Conservation (phyloP, 176 grass and related monocot species). For the Cymbopogon citratus region DNA sequence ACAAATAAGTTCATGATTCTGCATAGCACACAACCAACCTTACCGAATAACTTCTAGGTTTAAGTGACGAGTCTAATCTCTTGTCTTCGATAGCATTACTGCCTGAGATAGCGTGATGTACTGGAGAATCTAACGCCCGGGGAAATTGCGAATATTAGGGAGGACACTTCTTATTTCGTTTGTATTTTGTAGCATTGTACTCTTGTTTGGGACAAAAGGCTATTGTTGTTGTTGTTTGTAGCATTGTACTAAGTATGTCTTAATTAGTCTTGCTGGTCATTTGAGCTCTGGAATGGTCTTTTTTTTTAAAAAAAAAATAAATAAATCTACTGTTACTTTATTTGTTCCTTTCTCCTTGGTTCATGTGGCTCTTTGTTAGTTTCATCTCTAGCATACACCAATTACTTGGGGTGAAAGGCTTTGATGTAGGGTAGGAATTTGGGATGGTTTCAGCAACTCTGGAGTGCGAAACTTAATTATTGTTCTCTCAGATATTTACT, state of each 20-base stretch:
- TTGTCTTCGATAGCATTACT: background rate
- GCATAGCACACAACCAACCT: background rate
- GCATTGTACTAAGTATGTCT: background rate
- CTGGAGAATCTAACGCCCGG: background rate
- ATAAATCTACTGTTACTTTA: background rate
- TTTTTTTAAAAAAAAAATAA: too few relatives aligned
- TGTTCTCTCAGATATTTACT: slow-evolving; percentile 23
- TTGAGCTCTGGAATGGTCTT: background rate
- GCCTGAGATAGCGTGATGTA: background rate
- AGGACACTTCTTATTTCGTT: background rate
- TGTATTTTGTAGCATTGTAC: background rate
- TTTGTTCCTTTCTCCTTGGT: background rate
- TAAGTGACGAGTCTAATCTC: background rate
- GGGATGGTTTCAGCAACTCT: slow-evolving; percentile 18
- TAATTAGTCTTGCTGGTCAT: background rate
- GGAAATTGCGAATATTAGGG: background rate
- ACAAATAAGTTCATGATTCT: background rate
- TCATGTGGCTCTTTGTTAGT: background rate
- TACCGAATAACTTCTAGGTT: background rate
- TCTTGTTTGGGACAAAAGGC: too few relatives aligned
- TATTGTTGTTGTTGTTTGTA: too few relatives aligned
- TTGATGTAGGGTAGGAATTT: background rate
- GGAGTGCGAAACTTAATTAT: background rate
- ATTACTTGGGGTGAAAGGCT: background rate
- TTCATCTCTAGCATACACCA: background rate